Evolutionary conservation across 208 protist genomes (phyloP).

Genomic region (Endotrypanum monterogeii): DNA sequence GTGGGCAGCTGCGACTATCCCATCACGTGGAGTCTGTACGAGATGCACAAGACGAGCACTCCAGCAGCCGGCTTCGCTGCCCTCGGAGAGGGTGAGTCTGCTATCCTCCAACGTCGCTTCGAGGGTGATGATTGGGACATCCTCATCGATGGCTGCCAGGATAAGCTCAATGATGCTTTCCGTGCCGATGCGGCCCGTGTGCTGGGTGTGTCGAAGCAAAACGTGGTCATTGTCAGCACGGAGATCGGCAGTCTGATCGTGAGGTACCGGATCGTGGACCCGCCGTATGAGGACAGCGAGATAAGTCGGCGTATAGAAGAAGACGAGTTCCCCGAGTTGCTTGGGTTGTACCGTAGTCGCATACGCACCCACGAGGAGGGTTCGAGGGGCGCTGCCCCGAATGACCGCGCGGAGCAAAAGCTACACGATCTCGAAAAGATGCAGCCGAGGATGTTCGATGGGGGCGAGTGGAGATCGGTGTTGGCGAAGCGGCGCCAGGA

Average conservation of each 20-base stretch:
- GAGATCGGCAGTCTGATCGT: slow-evolving; percentile 45
- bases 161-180: slow-evolving; percentile 43
- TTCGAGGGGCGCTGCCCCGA: not conserved
- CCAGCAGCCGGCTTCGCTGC: slow-evolving; percentile 11
- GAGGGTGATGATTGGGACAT: slow-evolving; percentile 43
- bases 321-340: slow-evolving; percentile 48
- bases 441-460: slow-evolving; percentile 34
- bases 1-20: slow-evolving; percentile 28
- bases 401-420: not conserved
- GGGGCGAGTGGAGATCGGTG: slow-evolving; percentile 55
- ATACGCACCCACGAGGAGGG: slow-evolving; percentile 11
- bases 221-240: slow-evolving; percentile 43
- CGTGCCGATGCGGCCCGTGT: slow-evolving; percentile 35
- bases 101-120: slow-evolving; percentile 38
- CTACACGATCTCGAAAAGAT: slow-evolving; percentile 24
- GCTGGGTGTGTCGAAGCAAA: slow-evolving; percentile 34
- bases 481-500: slow-evolving; percentile 23
- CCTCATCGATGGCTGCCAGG: slow-evolving; percentile 26
- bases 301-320: slow-evolving; percentile 34
- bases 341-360: slow-evolving; percentile 37
- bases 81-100: slow-evolving; percentile 33
- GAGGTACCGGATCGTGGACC: slow-evolving; percentile 44
- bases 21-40: slow-evolving; percentile 31
- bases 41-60: slow-evolving; percentile 29
- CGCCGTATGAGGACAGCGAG: slow-evolving; percentile 39